Evolutionary conservation across 2,329 filamentous ascomycete species (phyloP), one percentile per base, ranked within the genome.

Genomic region (Bipolaris bicolor): DNA sequence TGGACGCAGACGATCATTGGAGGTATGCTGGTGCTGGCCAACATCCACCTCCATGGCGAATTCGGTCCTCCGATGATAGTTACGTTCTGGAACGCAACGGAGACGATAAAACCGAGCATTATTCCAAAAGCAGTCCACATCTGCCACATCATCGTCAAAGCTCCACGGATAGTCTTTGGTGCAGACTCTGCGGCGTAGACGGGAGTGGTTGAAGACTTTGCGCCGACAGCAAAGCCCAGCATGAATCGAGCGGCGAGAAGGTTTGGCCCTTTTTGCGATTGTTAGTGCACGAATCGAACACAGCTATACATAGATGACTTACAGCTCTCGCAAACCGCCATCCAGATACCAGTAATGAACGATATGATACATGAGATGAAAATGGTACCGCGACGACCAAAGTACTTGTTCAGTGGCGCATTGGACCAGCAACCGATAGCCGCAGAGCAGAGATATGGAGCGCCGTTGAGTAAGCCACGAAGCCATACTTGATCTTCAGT

Each of bases 91-190:
- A 74, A 70, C 4, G 65, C 71, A 18, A 74, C 70, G 1, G 66
- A 71, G 2, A 70, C 70, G 20, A 73, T 58, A 49, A 73, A 74
- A 10, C 72, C 72, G 13, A 71, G 40, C 70, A 73, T 71, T n/a
- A 74, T 74, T 4, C 71, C 71, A 36, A 70, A 70, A 3, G 67
- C 69, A 5, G 68, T 72, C 64, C 68, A 78, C 76, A 82, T 80
- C 62, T 83, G 81, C 81, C 81, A 83, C 77, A 79, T 80, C 77
- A 83, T 82, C 4, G 81, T 81, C 5, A 83, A 61, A 0, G 80
- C 81, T 11, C 81, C 81, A 36, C 81, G 74, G 36, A 83, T 82
- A 1, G 73, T 78, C 13, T 80, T 79, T 0, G 81, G 80, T 2
- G 80, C 76, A 49, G 79, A 80, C 62, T 83, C 81, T 5, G 80